Evolutionary conservation across 225 moss, liverwort and hornwort species (phyloP), one percentile per base, ranked within the genome.

Genomic region (Physcomitrellopsis africana): DNA sequence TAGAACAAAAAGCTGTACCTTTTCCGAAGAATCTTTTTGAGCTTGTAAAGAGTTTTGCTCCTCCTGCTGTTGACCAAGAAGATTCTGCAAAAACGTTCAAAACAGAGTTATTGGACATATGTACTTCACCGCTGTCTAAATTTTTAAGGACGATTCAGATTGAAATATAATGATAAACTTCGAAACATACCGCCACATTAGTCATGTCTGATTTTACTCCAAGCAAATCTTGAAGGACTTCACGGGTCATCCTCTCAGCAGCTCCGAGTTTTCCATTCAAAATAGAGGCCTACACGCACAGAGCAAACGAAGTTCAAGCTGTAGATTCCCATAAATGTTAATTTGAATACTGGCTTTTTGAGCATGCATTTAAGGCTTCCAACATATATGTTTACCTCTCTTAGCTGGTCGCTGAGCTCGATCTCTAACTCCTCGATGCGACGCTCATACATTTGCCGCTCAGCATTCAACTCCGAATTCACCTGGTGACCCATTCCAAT

Each of bases 221-320:
- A 20, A 94, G 86, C 47, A 96, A 81, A 80, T 96, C 96, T 60
- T 86, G 82, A n/a, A 96, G 86, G 17, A 96, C 94, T 69, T 94
- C 96, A 67, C 86, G 80, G 59, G 94, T 96, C 96, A 92, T 94
- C 77, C 87, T 89, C 84, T 96, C 96, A 45, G 96, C 94, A 75
- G 86, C 92, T 14, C 84, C 94, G 43, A 96, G 91, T 80, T 92
- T 94, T 29, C 89, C 89, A 76, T 89, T 94, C 68, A 96, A 81
- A 81, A 84, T 81, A 44, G 75, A 85, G 17, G 91, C 81, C 96
- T 96, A 82, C 69, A 77, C 47, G 42, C 53, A 47, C 44, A 51
- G 55, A 67, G 67, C 18, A n/a, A 65, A 52, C 15, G 20, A 7
- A 73, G 43, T 51, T 60, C 17, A 37, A 65, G 26, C 53, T 15